Conservation (phyloP, 805 yeast species). For the Wickerhamomyces canadensis region DNA sequence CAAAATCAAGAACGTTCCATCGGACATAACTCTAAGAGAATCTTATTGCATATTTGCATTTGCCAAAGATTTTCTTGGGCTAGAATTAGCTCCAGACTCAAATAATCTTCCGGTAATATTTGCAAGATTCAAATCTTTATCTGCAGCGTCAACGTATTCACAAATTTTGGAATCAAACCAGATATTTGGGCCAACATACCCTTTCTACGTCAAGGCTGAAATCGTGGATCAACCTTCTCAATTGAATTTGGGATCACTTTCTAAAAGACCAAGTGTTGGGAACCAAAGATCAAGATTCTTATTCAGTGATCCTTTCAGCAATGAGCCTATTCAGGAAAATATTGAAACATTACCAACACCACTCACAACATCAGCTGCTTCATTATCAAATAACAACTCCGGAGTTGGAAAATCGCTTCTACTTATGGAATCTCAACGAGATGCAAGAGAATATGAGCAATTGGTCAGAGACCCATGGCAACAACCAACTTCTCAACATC, state of each 20-base stretch:
- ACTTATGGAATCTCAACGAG: constrained; percentile 33
- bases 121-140: constrained; percentile 40
- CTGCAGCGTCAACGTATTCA: constrained; percentile 39
- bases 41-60: constrained; percentile 62
- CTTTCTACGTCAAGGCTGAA: constrained; percentile 35
- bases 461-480: constrained; percentile 41
- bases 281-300: constrained; percentile 63
- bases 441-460: constrained; percentile 35
- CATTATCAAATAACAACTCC: constrained; percentile 4
- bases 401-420: constrained; percentile 37
- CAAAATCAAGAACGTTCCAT: constrained; percentile 52
- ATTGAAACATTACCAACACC: constrained; percentile 15
- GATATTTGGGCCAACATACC: constrained; percentile 45
- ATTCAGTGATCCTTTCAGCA: constrained; percentile 59
- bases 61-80: constrained; percentile 53
- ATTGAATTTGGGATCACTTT: constrained; percentile 20
- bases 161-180: constrained; percentile 34
- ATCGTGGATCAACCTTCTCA: constrained; percentile 27
- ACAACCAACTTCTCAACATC: constrained; percentile 5
- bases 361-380: not conserved
- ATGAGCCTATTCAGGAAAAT: constrained; percentile 22
- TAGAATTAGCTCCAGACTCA: constrained; percentile 39
- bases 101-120: constrained; percentile 31
- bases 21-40: constrained; percentile 60
- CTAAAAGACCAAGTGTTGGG: constrained; percentile 50